phyloP scores from a whole-genome alignment of 768 basidiomycete species.

The Coprinopsis cinerea region DNA sequence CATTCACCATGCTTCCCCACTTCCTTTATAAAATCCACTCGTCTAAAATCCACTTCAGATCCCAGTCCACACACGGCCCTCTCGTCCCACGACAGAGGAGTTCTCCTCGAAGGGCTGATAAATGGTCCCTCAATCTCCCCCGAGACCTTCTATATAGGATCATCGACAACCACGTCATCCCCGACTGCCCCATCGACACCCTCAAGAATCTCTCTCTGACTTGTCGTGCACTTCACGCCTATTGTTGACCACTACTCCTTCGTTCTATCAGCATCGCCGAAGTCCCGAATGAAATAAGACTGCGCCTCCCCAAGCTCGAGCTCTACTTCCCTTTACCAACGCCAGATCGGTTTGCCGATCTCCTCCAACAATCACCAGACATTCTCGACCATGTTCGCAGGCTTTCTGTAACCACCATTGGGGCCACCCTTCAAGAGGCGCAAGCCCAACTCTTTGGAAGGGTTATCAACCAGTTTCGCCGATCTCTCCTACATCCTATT shows the following conservation, averaged over 20 bases:
- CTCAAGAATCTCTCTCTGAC: neutral
- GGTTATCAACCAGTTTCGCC: too few relatives aligned
- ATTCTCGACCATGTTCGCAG: neutral
- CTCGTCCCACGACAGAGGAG: too few relatives aligned
- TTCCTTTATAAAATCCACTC: too few relatives aligned
- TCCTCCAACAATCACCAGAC: neutral
- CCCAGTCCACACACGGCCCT: too few relatives aligned
- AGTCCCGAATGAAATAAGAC: neutral
- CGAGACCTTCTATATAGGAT: too few relatives aligned
- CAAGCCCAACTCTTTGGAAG: too few relatives aligned
- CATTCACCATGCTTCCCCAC: too few relatives aligned
- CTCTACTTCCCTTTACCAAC: neutral
- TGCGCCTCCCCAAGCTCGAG: neutral
- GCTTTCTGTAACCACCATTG: neutral
- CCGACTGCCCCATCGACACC: neutral
- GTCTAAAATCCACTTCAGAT: too few relatives aligned
- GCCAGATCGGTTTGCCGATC: neutral
- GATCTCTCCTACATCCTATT: too few relatives aligned
- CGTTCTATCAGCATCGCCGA: neutral
- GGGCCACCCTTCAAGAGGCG: too few relatives aligned
- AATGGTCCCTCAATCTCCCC: too few relatives aligned
- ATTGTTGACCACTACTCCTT: neutral
- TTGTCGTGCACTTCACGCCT: neutral
- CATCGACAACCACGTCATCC: conserved; percentile 15
- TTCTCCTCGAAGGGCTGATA: too few relatives aligned